Base-by-base conservation (phyloP, 176 grass and related monocot genomes). In the Hordeum marinum region DNA sequence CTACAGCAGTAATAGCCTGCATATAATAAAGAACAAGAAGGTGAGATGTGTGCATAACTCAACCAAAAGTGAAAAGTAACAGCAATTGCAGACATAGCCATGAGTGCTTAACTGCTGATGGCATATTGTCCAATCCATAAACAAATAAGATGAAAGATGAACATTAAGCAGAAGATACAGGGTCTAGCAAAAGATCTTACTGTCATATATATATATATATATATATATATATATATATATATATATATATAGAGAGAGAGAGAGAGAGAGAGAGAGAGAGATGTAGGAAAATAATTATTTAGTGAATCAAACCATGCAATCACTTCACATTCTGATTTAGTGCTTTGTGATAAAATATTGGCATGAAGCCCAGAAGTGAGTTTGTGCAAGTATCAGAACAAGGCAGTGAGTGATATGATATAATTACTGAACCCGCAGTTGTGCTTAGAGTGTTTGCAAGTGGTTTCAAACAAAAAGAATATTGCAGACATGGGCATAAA, bases 1-100 rank as follows among this genome's bases (percentile, higher is more conserved):
- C 96, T 84, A 98, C 94, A 36, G 91, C 91, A 39, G 91, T 94
- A 54, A 95, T 94, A 26, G 96, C 96, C 96, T 98, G 90, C 27
- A 82, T 6, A 85, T 72, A 72, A 72, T 14, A 80, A 59, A 75
- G 39, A 74, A 54, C n/a, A 34, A 42, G 4, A 34, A 34, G 23
- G 27, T 80, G 7, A 69, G 29, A 21, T 74, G 37, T 29, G 17
- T 2, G 1, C 12, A 79, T 9, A 57, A 17, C n/a, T 41, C 23
- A 9, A 11, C 1, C 0, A 68, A 76, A 32, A 36, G 11, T 5
- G 0, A 50, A 80, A 81, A 65, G 63, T 18, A 82, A 68, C 45
- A 90, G 20, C 63, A 80, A 46, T 65, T 76, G 15, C 43, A 57
- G 15, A 64, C 35, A 66, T 11, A 26, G 36, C 1, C 15, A 24